Evolutionary conservation across 495 filamentous ascomycete genomes (phyloP).

Genomic region (Aspergillus wentii): DNA sequence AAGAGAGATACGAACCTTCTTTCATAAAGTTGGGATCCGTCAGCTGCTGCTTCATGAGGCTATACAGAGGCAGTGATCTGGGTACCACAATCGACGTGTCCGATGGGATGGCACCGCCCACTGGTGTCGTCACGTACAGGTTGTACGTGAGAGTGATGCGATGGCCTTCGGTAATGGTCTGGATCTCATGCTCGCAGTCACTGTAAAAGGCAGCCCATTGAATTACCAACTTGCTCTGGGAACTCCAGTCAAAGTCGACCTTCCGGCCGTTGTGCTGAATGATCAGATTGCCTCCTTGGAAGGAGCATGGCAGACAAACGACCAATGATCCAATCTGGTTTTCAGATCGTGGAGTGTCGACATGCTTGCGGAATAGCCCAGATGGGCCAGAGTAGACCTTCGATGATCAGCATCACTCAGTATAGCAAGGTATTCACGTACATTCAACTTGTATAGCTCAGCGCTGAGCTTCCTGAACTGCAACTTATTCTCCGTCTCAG

Average conservation of each 20-base stretch:
- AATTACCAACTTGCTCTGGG: conserved; percentile 19
- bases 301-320: conserved; percentile 42
- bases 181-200: conserved; percentile 57
- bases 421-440: too few relatives aligned
- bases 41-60: conserved; percentile 2
- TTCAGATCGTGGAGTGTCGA: conserved; percentile 48
- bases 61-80: conserved; percentile 7
- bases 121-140: conserved; percentile 32
- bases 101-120: conserved; percentile 2
- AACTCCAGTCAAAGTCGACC: conserved; percentile 41
- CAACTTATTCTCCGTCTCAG: conserved; percentile 1
- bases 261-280: conserved; percentile 18
- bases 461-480: conserved; percentile 22
- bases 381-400: conserved; percentile 50
- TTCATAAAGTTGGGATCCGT: conserved; percentile 10
- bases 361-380: conserved; percentile 47
- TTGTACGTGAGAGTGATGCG: conserved; percentile 58
- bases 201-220: conserved; percentile 60
- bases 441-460: conserved; percentile 56
- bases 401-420: too few relatives aligned
- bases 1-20: conserved; percentile 7
- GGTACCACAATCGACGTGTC: conserved; percentile 5
- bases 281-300: conserved; percentile 31
- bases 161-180: conserved; percentile 45
- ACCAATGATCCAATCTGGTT: conserved; percentile 53